Base-by-base conservation (phyloP, 2,329 filamentous ascomycete genomes). In the Aspergillus japonicus region DNA sequence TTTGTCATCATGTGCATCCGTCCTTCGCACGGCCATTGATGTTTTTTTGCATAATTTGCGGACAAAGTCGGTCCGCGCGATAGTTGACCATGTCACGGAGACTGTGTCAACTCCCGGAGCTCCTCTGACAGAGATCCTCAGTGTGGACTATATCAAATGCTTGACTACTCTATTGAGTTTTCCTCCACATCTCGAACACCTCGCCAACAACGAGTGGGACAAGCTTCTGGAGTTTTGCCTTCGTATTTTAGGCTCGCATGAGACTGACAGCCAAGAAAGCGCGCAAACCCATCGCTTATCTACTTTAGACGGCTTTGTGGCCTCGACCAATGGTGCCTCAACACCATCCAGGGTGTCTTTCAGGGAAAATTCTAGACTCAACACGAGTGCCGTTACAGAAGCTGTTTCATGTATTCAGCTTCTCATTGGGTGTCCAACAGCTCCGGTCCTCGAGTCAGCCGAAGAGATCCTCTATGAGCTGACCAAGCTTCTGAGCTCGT, bases 51-150 rank as follows among this genome's bases (percentile, higher is more conserved):
- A 82, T 21, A 88, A 84, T 61, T 76, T 98, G 63, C 89, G 87
- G 69, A 81, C 82, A 61, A 96, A 92, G 73, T 94, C 92, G 0
- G 81, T 94, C n/a, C 84, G 88, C 66, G 86, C 89, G 5, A 79
- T 97, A 16, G 81, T 96, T 64, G 87, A 92, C 64, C 92, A 96
- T 75, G 89, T 98, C 62, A 88, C 86, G 3, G 87, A 96, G 64
- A 86, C 87, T 19, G 80, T 96, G 3, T 85, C 87, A 2, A 83
- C 80, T 16, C 74, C 82, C 1, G 84, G 87, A 56, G 86, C 86
- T 14, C 82, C 80, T 2, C 85, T 89, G 56, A 87, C 91, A 64
- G 82, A 87, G 59, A 88, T 89, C 12, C 81, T 99, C 5, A 78
- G 87, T 24, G 82, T 87, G 52, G 87, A 95, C 69, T 96, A 97